These are phyloP conservation scores for Dendrobium huoshanense DNA, from an alignment of 106 monocot species.

Conservation along the genomic window DNA sequence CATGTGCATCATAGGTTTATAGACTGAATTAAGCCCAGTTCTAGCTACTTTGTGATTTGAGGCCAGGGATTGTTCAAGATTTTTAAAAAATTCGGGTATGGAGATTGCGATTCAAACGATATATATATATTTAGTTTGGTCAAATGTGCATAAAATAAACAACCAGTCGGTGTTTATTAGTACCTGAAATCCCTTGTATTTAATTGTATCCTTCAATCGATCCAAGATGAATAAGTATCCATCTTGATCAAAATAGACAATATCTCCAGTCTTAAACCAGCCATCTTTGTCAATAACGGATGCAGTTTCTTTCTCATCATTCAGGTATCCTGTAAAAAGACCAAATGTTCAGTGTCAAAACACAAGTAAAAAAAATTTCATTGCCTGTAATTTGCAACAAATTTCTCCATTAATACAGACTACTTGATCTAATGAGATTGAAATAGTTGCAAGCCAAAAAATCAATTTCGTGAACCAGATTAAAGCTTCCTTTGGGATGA, in stretches of 20 bases:
- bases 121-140: too few species aligned
- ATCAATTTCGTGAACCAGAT: background rate
- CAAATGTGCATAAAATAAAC: too few species aligned
- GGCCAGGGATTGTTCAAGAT: too few species aligned
- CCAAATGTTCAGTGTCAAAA: background rate
- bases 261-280: constrained; percentile 75
- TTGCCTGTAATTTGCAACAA: background rate
- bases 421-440: background rate
- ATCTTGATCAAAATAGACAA: constrained; percentile 69
- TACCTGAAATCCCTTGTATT: constrained; percentile 92
- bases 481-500: background rate
- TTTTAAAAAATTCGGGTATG: too few species aligned
- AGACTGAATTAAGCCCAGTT: too few species aligned
- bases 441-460: background rate
- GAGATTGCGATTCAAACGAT: too few species aligned
- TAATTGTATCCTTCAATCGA: constrained; percentile 76
- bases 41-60: too few species aligned
- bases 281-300: constrained; percentile 32
- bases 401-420: background rate
- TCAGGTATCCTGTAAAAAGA: constrained; percentile 47
- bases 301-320: constrained; percentile 38
- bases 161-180: background rate
- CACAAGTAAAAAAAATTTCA: background rate
- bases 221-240: constrained; percentile 64
- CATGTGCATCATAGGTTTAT: too few species aligned